These are phyloP conservation scores for Endoconidiophora laricicola DNA, from an alignment of 2,329 filamentous ascomycete species.

Conservation along the genomic window DNA sequence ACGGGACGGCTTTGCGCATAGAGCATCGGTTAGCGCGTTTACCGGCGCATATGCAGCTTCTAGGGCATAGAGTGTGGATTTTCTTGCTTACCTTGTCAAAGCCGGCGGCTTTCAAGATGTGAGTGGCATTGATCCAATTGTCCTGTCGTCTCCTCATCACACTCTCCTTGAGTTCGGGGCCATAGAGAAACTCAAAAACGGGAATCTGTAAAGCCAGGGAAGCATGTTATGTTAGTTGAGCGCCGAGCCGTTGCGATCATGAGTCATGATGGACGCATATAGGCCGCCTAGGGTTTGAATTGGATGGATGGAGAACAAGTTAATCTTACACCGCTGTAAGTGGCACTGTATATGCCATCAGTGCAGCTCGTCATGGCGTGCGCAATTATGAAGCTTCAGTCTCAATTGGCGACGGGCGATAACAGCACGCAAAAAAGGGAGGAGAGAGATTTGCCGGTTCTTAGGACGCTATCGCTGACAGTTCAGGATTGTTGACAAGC, in stretches of 20 bases:
- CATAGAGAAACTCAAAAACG: conserved; percentile 85
- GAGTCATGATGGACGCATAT: too few relatives aligned
- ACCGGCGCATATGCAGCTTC: not conserved
- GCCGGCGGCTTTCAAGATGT: conserved; percentile 90
- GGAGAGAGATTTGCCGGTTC: not conserved
- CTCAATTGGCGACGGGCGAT: not conserved
- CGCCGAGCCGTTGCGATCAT: not conserved
- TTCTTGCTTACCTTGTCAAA: conserved; percentile 57
- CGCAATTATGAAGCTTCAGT: not conserved
- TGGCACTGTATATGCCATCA: conserved; percentile 44
- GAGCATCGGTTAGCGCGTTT: not conserved
- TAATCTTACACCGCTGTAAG: conserved; percentile 48
- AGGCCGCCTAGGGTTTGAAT: too few relatives aligned
- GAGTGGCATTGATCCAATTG: conserved; percentile 99
- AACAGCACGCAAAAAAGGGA: not conserved
- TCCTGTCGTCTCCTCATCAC: conserved; percentile 89
- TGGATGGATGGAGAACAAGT: conserved; percentile 6
- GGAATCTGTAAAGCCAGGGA: conserved; percentile 47
- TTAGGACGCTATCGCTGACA: too few relatives aligned
- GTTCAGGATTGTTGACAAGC: too few relatives aligned
- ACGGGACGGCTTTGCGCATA: conserved; percentile 44
- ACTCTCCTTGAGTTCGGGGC: conserved; percentile 61
- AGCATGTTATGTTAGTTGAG: conserved; percentile 4
- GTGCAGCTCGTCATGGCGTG: not conserved
- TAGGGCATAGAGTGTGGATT: too few relatives aligned